A percentile compares a stretch with the other conserved stretches of the same genome.
Conservation (phyloP, 169 alveolate genomes). For the Babesia ovata region DNA sequence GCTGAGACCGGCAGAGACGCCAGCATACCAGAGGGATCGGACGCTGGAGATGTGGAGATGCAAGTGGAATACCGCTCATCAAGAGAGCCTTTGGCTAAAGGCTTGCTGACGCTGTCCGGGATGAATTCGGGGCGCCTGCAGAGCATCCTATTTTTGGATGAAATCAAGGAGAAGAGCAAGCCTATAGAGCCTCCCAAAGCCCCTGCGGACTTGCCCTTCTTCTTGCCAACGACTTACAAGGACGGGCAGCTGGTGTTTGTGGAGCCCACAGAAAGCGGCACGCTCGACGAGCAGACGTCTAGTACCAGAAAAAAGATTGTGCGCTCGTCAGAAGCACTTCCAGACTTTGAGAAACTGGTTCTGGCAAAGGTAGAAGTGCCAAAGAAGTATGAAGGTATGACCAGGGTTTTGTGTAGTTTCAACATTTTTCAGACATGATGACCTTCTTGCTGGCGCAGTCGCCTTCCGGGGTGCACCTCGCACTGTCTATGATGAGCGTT, state of each 20-base stretch:
- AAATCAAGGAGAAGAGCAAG: slow-evolving; percentile 58
- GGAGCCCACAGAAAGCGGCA: slow-evolving; percentile 43
- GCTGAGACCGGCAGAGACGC: slow-evolving; percentile 2
- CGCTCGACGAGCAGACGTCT: slow-evolving; percentile 4
- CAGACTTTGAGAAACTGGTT: slow-evolving; percentile 41
- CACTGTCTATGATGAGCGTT: slow-evolving; percentile 33
- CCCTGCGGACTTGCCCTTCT: slow-evolving; percentile 61
- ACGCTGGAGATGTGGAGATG: slow-evolving; percentile 34
- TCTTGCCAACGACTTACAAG: slow-evolving; percentile 65
- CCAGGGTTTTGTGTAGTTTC: not conserved
- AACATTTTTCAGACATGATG: slow-evolving; percentile 36
- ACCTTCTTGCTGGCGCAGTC: slow-evolving; percentile 41
- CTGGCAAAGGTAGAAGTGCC: slow-evolving; percentile 1
- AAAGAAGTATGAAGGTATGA: slow-evolving; percentile 46
- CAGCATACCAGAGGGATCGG: not conserved
- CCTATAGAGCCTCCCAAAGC: slow-evolving; percentile 63
- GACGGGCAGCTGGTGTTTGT: slow-evolving; percentile 67
- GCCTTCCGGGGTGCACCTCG: slow-evolving; percentile 61
- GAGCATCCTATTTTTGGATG: slow-evolving; percentile 52
- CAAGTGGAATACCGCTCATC: slow-evolving; percentile 20
- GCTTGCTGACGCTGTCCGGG: slow-evolving; percentile 60
- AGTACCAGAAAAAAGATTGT: slow-evolving; percentile 18
- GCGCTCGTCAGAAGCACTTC: not conserved
- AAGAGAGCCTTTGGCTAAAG: slow-evolving; percentile 35
- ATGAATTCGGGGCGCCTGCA: slow-evolving; percentile 40